Percentiles rank a stretch among this genome's conserved stretches.
phyloP scores from a whole-genome alignment of 148 eudicot species.

The Hydrangea macrophylla region DNA sequence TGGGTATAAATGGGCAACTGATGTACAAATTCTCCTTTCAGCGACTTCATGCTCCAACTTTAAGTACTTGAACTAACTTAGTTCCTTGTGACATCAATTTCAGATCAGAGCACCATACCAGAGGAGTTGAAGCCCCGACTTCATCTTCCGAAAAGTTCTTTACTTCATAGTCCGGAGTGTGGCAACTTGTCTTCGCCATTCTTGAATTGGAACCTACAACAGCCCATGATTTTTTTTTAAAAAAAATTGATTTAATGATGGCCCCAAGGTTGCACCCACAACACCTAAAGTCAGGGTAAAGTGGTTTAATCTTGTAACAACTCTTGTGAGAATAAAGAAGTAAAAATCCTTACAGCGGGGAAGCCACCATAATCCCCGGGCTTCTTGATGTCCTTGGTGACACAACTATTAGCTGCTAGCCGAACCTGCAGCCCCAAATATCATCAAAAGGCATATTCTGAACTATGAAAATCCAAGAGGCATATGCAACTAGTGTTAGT shows the following conservation, averaged over 20 bases:
- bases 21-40: background rate
- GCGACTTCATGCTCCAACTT: background rate
- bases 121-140: constrained; percentile 1
- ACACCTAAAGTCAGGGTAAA: background rate
- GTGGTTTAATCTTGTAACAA: background rate
- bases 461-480: too few relatives aligned
- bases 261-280: background rate
- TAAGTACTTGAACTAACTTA: background rate
- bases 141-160: background rate
- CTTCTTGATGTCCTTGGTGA: constrained; percentile 73
- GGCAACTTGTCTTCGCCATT: constrained; percentile 84
- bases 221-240: background rate
- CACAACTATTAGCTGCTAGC: constrained; percentile 81
- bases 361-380: constrained; percentile 97
- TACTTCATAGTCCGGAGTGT: constrained; percentile 22
- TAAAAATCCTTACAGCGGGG: constrained; percentile 69
- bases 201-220: constrained; percentile 56
- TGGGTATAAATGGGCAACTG: background rate
- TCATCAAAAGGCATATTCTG: too few relatives aligned
- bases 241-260: background rate
- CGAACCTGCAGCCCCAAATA: constrained; percentile 52
- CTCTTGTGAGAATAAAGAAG: background rate
- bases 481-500: background rate
- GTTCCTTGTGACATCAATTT: background rate
- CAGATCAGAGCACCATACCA: constrained; percentile 2